Conservation (phyloP, 169 alveolate species). For the Neospora caninum region DNA sequence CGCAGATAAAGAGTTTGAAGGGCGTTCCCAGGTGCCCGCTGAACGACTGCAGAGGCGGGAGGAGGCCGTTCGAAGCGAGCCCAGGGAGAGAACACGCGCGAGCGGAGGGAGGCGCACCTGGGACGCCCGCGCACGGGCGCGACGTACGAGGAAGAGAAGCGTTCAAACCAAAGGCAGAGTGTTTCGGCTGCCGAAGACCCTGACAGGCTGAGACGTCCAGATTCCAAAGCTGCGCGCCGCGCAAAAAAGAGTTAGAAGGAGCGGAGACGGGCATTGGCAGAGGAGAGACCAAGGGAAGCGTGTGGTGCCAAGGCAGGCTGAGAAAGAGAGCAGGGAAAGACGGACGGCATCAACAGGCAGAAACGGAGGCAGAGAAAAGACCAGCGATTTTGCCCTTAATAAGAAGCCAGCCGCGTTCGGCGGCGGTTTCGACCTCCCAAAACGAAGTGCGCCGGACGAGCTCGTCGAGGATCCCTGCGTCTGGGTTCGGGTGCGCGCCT, state of each 20-base stretch:
- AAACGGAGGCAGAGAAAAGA: background rate
- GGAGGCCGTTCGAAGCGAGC: background rate
- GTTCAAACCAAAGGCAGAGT: too few species aligned
- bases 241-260: background rate
- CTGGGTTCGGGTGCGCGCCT: too few species aligned
- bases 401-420: background rate
- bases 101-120: background rate
- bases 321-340: background rate
- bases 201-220: background rate
- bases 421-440: background rate
- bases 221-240: conserved; percentile 18
- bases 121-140: background rate
- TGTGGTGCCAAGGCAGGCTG: background rate
- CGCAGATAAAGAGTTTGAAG: conserved; percentile 46
- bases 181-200: background rate
- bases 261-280: background rate
- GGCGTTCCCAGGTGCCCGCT: conserved; percentile 64
- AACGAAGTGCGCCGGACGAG: too few species aligned
- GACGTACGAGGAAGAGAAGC: too few species aligned
- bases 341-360: background rate
- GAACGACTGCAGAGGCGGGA: conserved; percentile 59
- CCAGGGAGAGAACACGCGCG: background rate
- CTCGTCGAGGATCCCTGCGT: too few species aligned
- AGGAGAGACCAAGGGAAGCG: background rate
- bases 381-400: background rate